Evolutionary conservation across 2,329 filamentous ascomycete species (phyloP).

Genomic region (Aspergillus latus): DNA sequence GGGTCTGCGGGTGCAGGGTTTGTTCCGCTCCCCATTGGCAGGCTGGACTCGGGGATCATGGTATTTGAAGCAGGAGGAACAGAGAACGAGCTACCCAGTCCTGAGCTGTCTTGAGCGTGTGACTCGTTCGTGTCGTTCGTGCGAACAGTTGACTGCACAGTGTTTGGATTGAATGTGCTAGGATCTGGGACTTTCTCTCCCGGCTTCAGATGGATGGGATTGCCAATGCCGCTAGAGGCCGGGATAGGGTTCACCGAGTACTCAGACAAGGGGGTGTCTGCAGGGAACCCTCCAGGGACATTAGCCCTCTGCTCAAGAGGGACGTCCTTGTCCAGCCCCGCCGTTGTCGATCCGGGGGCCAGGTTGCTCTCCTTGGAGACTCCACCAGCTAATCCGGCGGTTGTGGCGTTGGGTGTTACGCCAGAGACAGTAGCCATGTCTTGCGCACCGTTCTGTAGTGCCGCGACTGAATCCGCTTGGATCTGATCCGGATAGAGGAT

Average conservation of each 20-base stretch:
- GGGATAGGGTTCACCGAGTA: constrained; percentile 63
- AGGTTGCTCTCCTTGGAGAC: constrained; percentile 33
- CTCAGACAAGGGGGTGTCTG: constrained; percentile 38
- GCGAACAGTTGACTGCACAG: constrained; percentile 64
- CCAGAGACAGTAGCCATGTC: constrained; percentile 52
- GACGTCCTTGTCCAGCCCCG: constrained; percentile 65
- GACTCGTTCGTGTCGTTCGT: constrained; percentile 70
- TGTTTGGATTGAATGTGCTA: constrained; percentile 64
- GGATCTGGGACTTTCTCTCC: constrained; percentile 77
- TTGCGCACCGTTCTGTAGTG: constrained; percentile 22
- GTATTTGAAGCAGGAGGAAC: constrained; percentile 60
- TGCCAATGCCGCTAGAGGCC: constrained; percentile 61
- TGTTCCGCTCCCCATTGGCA: constrained; percentile 61
- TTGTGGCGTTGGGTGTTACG: constrained; percentile 69
- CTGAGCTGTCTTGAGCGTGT: constrained; percentile 66
- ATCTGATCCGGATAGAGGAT: constrained; percentile 77
- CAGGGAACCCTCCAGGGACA: constrained; percentile 51
- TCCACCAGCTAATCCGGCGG: constrained; percentile 53
- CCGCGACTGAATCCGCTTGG: constrained; percentile 24
- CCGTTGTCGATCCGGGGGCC: constrained; percentile 68
- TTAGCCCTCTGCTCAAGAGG: constrained; percentile 57
- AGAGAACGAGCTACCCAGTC: constrained; percentile 44
- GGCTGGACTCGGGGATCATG: constrained; percentile 78
- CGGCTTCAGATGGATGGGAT: constrained; percentile 75
- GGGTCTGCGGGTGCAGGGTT: constrained; percentile 49